Percentiles rank a stretch among this genome's conserved stretches.
Conservation (phyloP, 192 early-diverging fungal genomes). For the Coemansia erecta region DNA sequence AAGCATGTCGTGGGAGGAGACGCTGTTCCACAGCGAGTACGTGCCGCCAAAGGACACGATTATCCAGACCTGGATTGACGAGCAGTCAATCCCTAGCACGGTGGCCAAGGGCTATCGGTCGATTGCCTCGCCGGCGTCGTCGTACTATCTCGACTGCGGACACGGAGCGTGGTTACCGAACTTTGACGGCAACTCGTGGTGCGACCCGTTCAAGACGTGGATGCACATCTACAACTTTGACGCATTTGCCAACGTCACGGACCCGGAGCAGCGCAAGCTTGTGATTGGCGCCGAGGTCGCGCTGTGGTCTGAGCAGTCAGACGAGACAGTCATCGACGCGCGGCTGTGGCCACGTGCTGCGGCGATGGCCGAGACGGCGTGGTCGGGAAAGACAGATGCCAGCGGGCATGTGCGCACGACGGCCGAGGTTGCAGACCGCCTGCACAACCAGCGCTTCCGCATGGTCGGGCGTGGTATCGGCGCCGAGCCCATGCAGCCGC, state of each 20-base stretch:
- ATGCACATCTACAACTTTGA: constrained; percentile 70
- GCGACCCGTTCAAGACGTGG: constrained; percentile 74
- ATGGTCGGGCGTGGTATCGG: constrained; percentile 63
- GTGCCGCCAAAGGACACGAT: constrained; percentile 61
- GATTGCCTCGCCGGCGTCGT: constrained; percentile 60
- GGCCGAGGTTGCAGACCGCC: constrained; percentile 60
- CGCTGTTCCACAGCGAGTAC: constrained; percentile 58
- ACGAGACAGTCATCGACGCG: constrained; percentile 56
- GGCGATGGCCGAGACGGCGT: constrained; percentile 66
- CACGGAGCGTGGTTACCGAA: constrained; percentile 72
- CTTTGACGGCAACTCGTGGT: constrained; percentile 68
- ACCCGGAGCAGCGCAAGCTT: constrained; percentile 52
- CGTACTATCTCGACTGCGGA: constrained; percentile 77
- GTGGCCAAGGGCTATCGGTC: constrained; percentile 65
- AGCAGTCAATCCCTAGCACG: constrained; percentile 55
- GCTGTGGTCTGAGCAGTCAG: constrained; percentile 71
- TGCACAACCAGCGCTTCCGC: constrained; percentile 72
- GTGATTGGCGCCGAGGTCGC: constrained; percentile 70
- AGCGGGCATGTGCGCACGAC: constrained; percentile 54
- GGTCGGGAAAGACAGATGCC: constrained; percentile 64
- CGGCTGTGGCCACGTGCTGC: constrained; percentile 70
- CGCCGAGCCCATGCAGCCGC: constrained; percentile 71
- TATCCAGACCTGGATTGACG: constrained; percentile 71
- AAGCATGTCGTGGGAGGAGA: constrained; percentile 81
- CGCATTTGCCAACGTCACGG: constrained; percentile 58